phyloP scores from a whole-genome alignment of 805 yeast genomes.

The Torulaspora franciscae region DNA sequence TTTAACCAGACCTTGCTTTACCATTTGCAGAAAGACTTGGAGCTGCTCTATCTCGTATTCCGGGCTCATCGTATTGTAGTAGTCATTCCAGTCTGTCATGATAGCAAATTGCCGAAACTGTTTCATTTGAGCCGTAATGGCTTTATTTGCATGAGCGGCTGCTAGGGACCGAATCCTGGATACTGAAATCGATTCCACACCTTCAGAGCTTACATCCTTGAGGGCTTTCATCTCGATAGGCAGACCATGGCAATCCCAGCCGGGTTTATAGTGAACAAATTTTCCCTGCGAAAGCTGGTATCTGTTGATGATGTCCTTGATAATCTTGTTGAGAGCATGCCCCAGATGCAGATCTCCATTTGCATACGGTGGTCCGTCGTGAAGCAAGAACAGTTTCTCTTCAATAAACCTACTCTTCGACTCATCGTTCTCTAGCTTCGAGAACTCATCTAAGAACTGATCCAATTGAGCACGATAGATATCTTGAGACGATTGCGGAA shows the following conservation, averaged over 20 bases:
- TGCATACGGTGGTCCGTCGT: slow-evolving; percentile 99
- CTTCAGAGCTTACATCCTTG: slow-evolving; percentile 39
- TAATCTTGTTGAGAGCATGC: slow-evolving; percentile 83
- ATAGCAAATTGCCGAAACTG: slow-evolving; percentile 70
- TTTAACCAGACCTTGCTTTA: slow-evolving; percentile 61
- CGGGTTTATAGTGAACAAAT: slow-evolving; percentile 72
- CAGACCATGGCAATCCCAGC: slow-evolving; percentile 99
- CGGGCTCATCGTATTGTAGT: slow-evolving; percentile 68
- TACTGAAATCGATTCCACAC: slow-evolving; percentile 35
- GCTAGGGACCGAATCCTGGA: slow-evolving; percentile 64
- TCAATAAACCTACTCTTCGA: slow-evolving; percentile 23
- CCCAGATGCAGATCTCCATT: slow-evolving; percentile 91
- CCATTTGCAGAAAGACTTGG: slow-evolving; percentile 58
- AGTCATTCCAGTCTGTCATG: slow-evolving; percentile 73
- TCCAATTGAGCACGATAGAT: slow-evolving; percentile 62
- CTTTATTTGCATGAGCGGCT: slow-evolving; percentile 57
- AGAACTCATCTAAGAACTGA: slow-evolving; percentile 16
- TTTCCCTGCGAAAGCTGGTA: slow-evolving; percentile 59
- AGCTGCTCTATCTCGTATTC: slow-evolving; percentile 74
- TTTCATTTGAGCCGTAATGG: slow-evolving; percentile 57
- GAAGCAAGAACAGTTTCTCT: slow-evolving; percentile 57
- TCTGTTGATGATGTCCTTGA: slow-evolving; percentile 81
- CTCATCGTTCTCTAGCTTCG: slow-evolving; percentile 18
- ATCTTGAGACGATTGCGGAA: slow-evolving; percentile 51
- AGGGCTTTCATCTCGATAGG: slow-evolving; percentile 92